Conservation (phyloP, 805 yeast genomes). For the Candida maris region DNA sequence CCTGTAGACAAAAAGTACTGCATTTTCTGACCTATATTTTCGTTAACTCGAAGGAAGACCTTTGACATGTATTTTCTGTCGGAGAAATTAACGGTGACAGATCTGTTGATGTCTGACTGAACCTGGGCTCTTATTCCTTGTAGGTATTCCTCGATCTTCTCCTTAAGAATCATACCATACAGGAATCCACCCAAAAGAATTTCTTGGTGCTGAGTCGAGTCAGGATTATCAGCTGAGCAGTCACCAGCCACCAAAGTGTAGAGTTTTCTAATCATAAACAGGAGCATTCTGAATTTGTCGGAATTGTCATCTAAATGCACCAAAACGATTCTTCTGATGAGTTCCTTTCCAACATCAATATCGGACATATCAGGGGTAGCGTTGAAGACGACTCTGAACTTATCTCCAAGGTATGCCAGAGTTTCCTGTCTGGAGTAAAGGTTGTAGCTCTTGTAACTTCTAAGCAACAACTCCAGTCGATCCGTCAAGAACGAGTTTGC, state of each 20-base stretch:
- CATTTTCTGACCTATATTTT: slow-evolving; percentile 90
- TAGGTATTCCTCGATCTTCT: slow-evolving; percentile 91
- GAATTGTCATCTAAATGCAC: slow-evolving; percentile 74
- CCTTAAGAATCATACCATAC: slow-evolving; percentile 95
- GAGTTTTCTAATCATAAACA: slow-evolving; percentile 93
- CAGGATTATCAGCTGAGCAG: slow-evolving; percentile 96
- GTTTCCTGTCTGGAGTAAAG: slow-evolving; percentile 81
- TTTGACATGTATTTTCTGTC: slow-evolving; percentile 81
- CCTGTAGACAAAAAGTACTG: slow-evolving; percentile 96
- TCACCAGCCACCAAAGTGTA: slow-evolving; percentile 96
- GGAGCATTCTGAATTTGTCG: slow-evolving; percentile 82
- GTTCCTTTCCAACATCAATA: slow-evolving; percentile 84
- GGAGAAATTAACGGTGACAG: slow-evolving; percentile 73
- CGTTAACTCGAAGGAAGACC: slow-evolving; percentile 76
- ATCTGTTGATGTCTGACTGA: slow-evolving; percentile 75
- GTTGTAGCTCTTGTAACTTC: slow-evolving; percentile 80
- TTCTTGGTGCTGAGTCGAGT: slow-evolving; percentile 98
- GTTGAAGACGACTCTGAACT: slow-evolving; percentile 89
- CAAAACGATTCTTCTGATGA: slow-evolving; percentile 76
- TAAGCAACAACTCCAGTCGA: slow-evolving; percentile 89
- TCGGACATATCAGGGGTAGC: slow-evolving; percentile 87
- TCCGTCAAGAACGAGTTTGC: slow-evolving; percentile 92
- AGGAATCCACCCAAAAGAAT: slow-evolving; percentile 92
- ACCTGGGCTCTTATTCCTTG: slow-evolving; percentile 69
- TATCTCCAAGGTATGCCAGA: slow-evolving; percentile 92